These are phyloP conservation scores for Monosporascus sp. DNA, from an alignment of 2,329 filamentous ascomycete genomes.

Conservation along the genomic window DNA sequence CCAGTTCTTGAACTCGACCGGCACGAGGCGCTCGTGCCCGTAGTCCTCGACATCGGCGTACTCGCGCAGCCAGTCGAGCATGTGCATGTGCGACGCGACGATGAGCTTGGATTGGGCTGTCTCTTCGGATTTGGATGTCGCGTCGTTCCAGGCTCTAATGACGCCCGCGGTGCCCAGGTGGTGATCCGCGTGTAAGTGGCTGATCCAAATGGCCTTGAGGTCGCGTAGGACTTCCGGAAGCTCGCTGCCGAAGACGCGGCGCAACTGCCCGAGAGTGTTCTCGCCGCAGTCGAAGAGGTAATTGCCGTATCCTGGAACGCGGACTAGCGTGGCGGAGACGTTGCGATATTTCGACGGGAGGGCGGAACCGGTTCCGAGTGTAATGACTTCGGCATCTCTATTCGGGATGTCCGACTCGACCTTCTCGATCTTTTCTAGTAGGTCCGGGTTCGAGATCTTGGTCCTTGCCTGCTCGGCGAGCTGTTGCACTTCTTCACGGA, in stretches of 20 bases:
- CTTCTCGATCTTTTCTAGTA: conserved; percentile 33
- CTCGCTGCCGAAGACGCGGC: conserved; percentile 62
- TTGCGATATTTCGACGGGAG: conserved; percentile 91
- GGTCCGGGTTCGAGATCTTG: conserved; percentile 19
- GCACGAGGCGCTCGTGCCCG: conserved; percentile 52
- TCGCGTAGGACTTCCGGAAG: conserved; percentile 72
- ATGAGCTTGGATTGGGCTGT: conserved; percentile 42
- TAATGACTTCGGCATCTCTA: conserved; percentile 74
- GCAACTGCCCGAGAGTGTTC: conserved; percentile 83
- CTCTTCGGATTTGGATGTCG: conserved; percentile 32
- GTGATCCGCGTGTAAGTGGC: conserved; percentile 93
- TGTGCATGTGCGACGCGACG: conserved; percentile 65
- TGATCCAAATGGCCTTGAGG: conserved; percentile 83
- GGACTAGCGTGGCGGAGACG: conserved; percentile 81
- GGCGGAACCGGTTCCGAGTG: conserved; percentile 88
- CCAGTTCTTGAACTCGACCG: conserved; percentile 5
- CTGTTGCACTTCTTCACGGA: conserved; percentile 42
- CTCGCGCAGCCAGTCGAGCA: conserved; percentile 74
- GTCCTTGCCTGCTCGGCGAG: conserved; percentile 47
- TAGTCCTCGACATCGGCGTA: conserved; percentile 74
- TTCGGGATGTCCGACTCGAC: conserved; percentile 63
- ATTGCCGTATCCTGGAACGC: conserved; percentile 79
- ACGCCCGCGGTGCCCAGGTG: conserved; percentile 80
- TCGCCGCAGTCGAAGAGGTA: conserved; percentile 92
- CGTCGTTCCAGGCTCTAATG: conserved; percentile 75